Conservation (phyloP, 257 asterid genomes). For the Knoxia roxburghii region DNA sequence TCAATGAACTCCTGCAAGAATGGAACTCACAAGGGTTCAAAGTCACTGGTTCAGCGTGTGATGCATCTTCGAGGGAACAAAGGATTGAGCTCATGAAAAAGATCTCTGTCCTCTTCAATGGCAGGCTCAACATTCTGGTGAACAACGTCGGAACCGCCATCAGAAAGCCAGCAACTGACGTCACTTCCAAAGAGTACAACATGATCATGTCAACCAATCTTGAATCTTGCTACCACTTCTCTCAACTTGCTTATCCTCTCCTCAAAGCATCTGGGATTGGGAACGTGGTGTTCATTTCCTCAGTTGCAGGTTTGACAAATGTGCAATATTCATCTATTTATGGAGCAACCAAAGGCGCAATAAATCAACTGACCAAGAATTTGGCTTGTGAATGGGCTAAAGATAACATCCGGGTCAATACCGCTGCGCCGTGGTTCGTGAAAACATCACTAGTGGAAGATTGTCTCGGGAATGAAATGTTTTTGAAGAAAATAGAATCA, state of each 20-base stretch:
- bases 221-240: conserved; percentile 19
- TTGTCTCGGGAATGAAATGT: background rate
- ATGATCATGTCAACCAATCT: too few relatives aligned
- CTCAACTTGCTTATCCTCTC: conserved; percentile 22
- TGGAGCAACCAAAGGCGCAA: conserved; percentile 7
- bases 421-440: conserved; percentile 6
- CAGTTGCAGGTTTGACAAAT: conserved; percentile 6
- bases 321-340: background rate
- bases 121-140: too few relatives aligned
- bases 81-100: too few relatives aligned
- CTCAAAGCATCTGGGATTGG: conserved; percentile 19
- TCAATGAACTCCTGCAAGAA: too few relatives aligned
- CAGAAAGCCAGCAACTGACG: too few relatives aligned
- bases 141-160: too few relatives aligned
- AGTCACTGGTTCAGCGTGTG: too few relatives aligned
- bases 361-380: conserved; percentile 10
- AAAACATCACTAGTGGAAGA: background rate
- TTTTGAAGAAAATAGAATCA: background rate
- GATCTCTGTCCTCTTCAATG: too few relatives aligned
- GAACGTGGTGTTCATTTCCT: conserved; percentile 24
- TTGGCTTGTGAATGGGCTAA: conserved; percentile 20
- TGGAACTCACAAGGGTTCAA: too few relatives aligned
- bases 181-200: too few relatives aligned
- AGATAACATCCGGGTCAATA: conserved; percentile 7
- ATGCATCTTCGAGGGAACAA: too few relatives aligned